These are phyloP conservation scores for Torulaspora microellipsoides DNA, from an alignment of 805 yeast species.

Conservation along the genomic window DNA sequence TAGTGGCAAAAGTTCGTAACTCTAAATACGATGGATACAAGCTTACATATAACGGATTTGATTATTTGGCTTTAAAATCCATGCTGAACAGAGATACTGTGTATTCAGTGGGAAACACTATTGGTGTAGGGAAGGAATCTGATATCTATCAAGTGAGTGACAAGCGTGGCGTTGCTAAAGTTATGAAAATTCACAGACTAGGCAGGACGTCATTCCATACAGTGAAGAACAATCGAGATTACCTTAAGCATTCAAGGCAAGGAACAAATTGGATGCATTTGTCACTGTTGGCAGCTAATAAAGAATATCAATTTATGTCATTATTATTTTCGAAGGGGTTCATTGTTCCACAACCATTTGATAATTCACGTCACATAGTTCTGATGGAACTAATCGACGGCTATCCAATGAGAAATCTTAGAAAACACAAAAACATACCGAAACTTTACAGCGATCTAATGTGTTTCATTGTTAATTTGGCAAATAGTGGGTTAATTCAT, in stretches of 20 bases:
- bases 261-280: slow-evolving; percentile 90
- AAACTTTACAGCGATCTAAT: slow-evolving; percentile 78
- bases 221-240: slow-evolving; percentile 91
- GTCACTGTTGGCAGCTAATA: slow-evolving; percentile 84
- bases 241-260: slow-evolving; percentile 58
- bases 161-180: slow-evolving; percentile 57
- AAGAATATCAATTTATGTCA: slow-evolving; percentile 85
- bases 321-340: slow-evolving; percentile 71
- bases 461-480: slow-evolving; percentile 80
- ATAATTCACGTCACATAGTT: slow-evolving; percentile 85
- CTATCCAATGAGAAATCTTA: slow-evolving; percentile 80
- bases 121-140: slow-evolving; percentile 97
- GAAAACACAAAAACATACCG: slow-evolving; percentile 63
- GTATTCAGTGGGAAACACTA: slow-evolving; percentile 75
- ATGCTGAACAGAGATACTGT: slow-evolving; percentile 70
- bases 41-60: slow-evolving; percentile 84
- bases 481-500: slow-evolving; percentile 85
- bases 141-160: slow-evolving; percentile 85
- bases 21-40: slow-evolving; percentile 95
- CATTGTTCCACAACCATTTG: slow-evolving; percentile 83
- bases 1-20: slow-evolving; percentile 74
- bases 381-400: slow-evolving; percentile 90
- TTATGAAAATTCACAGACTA: slow-evolving; percentile 83
- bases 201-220: slow-evolving; percentile 93
- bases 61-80: slow-evolving; percentile 83